Evolutionary conservation across 2,329 filamentous ascomycete genomes (phyloP), one percentile per base, ranked within the genome.

Genomic region (Colletotrichum kahawae): DNA sequence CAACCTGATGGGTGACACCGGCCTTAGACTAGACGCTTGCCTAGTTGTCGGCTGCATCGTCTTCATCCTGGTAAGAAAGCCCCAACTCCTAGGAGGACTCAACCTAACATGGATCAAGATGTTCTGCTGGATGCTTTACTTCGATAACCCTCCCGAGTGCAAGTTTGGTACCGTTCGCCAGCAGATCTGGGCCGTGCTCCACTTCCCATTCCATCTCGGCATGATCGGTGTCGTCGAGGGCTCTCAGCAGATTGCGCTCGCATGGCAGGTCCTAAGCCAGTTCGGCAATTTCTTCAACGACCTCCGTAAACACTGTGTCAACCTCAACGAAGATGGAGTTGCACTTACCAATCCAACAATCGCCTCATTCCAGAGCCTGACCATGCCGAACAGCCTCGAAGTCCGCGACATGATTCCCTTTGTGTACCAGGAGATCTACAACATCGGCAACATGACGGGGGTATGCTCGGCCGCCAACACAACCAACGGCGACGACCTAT

Each of bases 181-280:
- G 77, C 89, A 90, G 74, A 83, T 90, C 43, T 88, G 86, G 87
- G 85, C 86, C 2, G 80, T 86, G 7, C 79, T 88, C 4, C 90
- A 91, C 80, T 91, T 91, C 77, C 89, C 89, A 0, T 88, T 91
- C 74, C 90, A 92, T 77, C 85, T 91, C 4, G 83, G 86, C 18
- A 85, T 92, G 24, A 87, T 92, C 24, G 86, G 91, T n/a, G 83
- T 90, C 7, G 86, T 90, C 4, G 90, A 92, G 80, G 90, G 89
- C 16, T 81, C 84, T 7, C 88, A 88, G 24, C 88, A 90, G 73
- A 84, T 90, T 21, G 75, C 71, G 14, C 65, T 77, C 5, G 75
- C 76, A 2, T 71, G 75, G 64, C 60, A 75, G 34, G 71, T 77
- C 5, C 68, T 77, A 5, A 59, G 56, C 51, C 60, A 67, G 34